Conservation (phyloP, 768 basidiomycete genomes). For the Suillus ampliporus region DNA sequence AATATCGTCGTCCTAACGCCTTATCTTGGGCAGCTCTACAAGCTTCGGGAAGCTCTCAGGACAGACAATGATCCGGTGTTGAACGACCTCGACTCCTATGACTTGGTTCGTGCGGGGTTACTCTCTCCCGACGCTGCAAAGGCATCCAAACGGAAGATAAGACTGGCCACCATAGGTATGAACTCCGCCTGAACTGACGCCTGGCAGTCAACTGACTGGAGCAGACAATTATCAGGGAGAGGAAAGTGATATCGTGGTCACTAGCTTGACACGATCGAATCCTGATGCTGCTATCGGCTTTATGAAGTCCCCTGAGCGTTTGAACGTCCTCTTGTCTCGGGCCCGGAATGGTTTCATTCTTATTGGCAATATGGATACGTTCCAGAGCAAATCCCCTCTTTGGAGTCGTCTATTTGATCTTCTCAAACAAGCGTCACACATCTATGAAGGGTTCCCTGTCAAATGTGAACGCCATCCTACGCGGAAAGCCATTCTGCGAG, state of each 20-base stretch:
- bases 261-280: slow-evolving; percentile 63
- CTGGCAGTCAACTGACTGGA: background rate
- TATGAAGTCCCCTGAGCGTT: slow-evolving; percentile 66
- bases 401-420: slow-evolving; percentile 53
- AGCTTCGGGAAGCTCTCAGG: slow-evolving; percentile 48
- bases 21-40: slow-evolving; percentile 62
- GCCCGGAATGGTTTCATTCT: slow-evolving; percentile 63
- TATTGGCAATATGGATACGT: slow-evolving; percentile 63
- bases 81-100: slow-evolving; percentile 61
- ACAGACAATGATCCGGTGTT: slow-evolving; percentile 56
- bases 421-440: slow-evolving; percentile 45
- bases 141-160: slow-evolving; percentile 48
- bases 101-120: slow-evolving; percentile 60
- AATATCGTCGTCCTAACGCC: slow-evolving; percentile 65
- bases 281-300: slow-evolving; percentile 60
- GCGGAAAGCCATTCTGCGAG: slow-evolving; percentile 40
- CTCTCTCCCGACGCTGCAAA: slow-evolving; percentile 47
- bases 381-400: slow-evolving; percentile 50
- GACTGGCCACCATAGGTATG: slow-evolving; percentile 67
- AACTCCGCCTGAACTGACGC: background rate
- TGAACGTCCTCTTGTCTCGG: slow-evolving; percentile 67
- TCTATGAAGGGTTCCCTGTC: slow-evolving; percentile 62
- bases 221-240: slow-evolving; percentile 76
- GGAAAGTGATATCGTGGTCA: slow-evolving; percentile 65
- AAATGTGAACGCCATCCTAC: slow-evolving; percentile 57